Evolutionary conservation across 495 filamentous ascomycete genomes (phyloP).

Genomic region (Acidomyces sp.): DNA sequence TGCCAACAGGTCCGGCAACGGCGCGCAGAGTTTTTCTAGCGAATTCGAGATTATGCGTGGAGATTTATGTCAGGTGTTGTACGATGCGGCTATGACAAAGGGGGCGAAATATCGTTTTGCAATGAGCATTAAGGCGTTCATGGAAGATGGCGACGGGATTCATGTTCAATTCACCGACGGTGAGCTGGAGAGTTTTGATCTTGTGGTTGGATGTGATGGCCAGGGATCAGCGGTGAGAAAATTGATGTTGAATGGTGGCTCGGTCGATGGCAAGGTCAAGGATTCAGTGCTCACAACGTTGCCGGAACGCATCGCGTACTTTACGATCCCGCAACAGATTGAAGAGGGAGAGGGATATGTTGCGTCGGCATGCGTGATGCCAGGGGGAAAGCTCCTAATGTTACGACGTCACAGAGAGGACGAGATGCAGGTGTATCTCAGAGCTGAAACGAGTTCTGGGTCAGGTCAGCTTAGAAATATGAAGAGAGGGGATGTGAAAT

Average conservation of each 20-base stretch:
- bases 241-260: neutral
- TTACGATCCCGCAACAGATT: slow-evolving; percentile 1
- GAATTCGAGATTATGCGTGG: slow-evolving; percentile 3
- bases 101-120: neutral
- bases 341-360: neutral
- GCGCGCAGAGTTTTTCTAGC: slow-evolving; percentile 3
- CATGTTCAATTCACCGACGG: neutral
- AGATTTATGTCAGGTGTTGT: neutral
- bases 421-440: neutral
- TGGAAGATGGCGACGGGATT: neutral
- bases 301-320: slow-evolving; percentile 1
- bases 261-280: neutral
- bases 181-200: neutral
- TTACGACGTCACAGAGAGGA: neutral
- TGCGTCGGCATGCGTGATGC: neutral
- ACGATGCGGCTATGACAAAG: neutral
- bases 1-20: slow-evolving; percentile 25
- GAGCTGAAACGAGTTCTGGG: neutral
- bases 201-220: neutral
- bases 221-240: neutral
- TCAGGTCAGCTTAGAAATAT: neutral
- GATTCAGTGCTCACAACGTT: neutral
- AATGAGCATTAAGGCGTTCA: neutral
- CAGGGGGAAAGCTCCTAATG: neutral
- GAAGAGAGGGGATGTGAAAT: neutral